Percentiles rank a stretch among this genome's conserved stretches.
Evolutionary conservation across 148 eudicot species (phyloP).

Genomic region (Rhododendron griersonianum): DNA sequence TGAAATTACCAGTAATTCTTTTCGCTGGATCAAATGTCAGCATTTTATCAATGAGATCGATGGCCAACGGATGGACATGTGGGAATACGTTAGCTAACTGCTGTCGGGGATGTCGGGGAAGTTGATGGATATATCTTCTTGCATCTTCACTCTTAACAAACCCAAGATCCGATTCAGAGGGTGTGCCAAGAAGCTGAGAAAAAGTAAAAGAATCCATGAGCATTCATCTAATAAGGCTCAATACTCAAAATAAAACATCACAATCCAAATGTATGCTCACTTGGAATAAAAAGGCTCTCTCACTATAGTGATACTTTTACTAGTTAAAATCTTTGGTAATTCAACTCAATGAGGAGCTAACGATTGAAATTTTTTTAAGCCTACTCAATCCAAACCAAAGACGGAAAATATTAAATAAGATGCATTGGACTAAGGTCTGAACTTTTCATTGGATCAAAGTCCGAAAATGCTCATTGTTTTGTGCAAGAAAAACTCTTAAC

Average conservation of each 20-base stretch:
- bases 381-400: neutral
- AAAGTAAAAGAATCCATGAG: conserved; percentile 8
- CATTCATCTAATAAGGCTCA: neutral
- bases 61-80: conserved; percentile 69
- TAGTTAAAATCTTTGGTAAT: neutral
- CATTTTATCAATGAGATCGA: conserved; percentile 85
- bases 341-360: neutral
- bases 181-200: conserved; percentile 74
- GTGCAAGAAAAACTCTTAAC: neutral
- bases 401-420: neutral
- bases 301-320: neutral
- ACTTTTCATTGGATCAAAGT: neutral
- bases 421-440: neutral
- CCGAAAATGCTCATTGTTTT: neutral
- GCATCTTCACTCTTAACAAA: conserved; percentile 75
- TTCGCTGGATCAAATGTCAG: conserved; percentile 71
- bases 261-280: neutral
- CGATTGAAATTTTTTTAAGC: neutral
- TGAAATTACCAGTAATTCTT: conserved; percentile 67
- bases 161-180: conserved; percentile 66
- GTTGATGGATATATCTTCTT: conserved; percentile 61
- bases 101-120: conserved; percentile 64
- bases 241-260: neutral
- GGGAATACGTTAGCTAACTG: conserved; percentile 52
- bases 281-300: neutral